Percentiles rank a stretch among this genome's conserved stretches.
phyloP scores from a whole-genome alignment of 768 basidiomycete species.

The Boletus coccyginus region DNA sequence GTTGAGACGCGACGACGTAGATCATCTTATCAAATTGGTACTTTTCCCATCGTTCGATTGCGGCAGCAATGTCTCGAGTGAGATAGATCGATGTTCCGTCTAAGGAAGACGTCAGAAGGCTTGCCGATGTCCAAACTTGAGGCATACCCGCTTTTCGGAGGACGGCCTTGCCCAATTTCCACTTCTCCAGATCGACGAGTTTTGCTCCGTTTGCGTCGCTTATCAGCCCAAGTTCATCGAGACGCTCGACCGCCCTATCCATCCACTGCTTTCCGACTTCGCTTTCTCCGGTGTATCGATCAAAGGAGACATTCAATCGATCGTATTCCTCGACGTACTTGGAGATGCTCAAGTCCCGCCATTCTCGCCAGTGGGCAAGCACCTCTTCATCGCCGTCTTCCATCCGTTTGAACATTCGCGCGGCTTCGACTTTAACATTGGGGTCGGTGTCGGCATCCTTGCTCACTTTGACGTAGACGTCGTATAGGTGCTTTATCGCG shows the following conservation, averaged over 20 bases:
- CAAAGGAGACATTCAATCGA: conserved; percentile 85
- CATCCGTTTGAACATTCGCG: conserved; percentile 91
- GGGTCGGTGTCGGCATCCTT: conserved; percentile 75
- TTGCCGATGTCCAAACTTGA: no score
- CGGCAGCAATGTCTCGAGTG: conserved; percentile 93
- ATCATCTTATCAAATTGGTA: conserved; percentile 93
- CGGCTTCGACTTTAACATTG: conserved; percentile 70
- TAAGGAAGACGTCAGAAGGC: conserved; percentile 26
- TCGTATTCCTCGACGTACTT: conserved; percentile 89
- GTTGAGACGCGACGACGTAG: conserved; percentile 86
- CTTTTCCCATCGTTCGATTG: conserved; percentile 87
- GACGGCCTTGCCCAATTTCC: conserved; percentile 89
- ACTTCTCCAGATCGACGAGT: conserved; percentile 82
- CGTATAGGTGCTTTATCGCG: conserved; percentile 91
- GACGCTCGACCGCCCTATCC: conserved; percentile 62
- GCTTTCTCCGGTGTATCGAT: conserved; percentile 91
- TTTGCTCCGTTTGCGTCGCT: conserved; percentile 79
- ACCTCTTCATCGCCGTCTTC: conserved; percentile 87
- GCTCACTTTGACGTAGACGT: conserved; percentile 94
- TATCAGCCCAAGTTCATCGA: conserved; percentile 73
- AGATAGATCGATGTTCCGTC: conserved; percentile 94
- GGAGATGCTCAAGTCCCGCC: conserved; percentile 87
- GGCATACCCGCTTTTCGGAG: conserved; percentile 76
- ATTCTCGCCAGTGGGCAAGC: conserved; percentile 85
- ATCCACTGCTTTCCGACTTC: conserved; percentile 71